Evolutionary conservation across 495 filamentous ascomycete genomes (phyloP).

Genomic region (Aspergillus haitiensis): DNA sequence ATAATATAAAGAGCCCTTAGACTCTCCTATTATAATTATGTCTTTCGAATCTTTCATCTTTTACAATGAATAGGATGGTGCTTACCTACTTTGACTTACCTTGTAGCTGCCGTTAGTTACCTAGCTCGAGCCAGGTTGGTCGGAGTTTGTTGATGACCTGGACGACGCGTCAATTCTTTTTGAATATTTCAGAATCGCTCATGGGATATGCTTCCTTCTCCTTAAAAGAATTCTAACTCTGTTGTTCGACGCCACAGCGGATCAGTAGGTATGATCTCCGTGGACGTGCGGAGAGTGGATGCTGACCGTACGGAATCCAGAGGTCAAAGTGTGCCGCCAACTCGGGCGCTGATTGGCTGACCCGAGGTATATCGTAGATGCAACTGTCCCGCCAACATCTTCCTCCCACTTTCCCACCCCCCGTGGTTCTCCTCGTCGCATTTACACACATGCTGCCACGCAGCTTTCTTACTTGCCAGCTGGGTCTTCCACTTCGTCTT

Average conservation of each 20-base stretch:
- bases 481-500: not conserved
- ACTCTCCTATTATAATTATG: too few relatives aligned
- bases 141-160: too few relatives aligned
- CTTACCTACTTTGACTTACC: too few relatives aligned
- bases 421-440: slow-evolving; percentile 11
- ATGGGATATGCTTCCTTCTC: not conserved
- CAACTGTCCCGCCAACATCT: slow-evolving; percentile 7
- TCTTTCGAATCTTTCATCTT: too few relatives aligned
- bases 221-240: not conserved
- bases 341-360: slow-evolving; percentile 28
- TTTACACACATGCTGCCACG: slow-evolving; percentile 26
- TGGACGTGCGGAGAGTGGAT: slow-evolving; percentile 10
- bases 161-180: not conserved
- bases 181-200: not conserved
- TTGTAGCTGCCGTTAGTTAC: too few relatives aligned
- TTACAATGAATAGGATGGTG: too few relatives aligned
- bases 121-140: too few relatives aligned
- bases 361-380: slow-evolving; percentile 14
- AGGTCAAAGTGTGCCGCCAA: slow-evolving; percentile 29
- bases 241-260: not conserved
- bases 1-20: too few relatives aligned
- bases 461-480: slow-evolving; percentile 26
- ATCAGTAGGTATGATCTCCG: not conserved
- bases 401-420: slow-evolving; percentile 5
- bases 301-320: slow-evolving; percentile 13